Conservation (phyloP, 2,329 filamentous ascomycete genomes). For the Xylariaceae sp. region DNA sequence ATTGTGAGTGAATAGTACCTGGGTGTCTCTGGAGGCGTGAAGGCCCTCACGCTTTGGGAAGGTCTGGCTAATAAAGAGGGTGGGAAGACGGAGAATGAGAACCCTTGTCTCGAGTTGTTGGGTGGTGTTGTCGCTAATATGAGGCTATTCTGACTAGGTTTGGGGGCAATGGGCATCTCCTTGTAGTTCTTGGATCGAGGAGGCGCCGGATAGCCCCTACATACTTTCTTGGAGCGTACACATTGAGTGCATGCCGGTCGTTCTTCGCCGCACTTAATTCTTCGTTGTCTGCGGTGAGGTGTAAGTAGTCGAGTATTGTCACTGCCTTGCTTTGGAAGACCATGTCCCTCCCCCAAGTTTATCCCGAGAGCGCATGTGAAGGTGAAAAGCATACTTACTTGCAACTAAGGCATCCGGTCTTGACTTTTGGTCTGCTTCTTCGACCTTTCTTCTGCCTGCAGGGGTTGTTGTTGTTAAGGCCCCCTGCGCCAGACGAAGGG, state of each 20-base stretch:
- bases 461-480: slow-evolving; percentile 23
- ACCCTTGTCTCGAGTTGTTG: background rate
- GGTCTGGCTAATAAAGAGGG: background rate
- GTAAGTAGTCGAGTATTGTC: slow-evolving; percentile 4
- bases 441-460: slow-evolving; percentile 41
- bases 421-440: slow-evolving; percentile 57
- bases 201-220: slow-evolving; percentile 58
- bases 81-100: slow-evolving; percentile 11
- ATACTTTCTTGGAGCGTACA: slow-evolving; percentile 51
- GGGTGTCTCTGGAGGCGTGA: slow-evolving; percentile 36
- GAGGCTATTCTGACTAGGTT: slow-evolving; percentile 4
- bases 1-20: slow-evolving; percentile 29
- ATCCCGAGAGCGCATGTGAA: background rate
- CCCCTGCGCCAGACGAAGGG: slow-evolving; percentile 10
- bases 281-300: slow-evolving; percentile 42
- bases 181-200: slow-evolving; percentile 42
- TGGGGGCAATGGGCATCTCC: slow-evolving; percentile 36
- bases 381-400: slow-evolving; percentile 51
- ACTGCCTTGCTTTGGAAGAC: background rate
- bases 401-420: slow-evolving; percentile 63
- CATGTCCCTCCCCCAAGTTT: background rate
- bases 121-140: slow-evolving; percentile 4
- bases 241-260: slow-evolving; percentile 58
- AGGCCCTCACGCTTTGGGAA: slow-evolving; percentile 1
- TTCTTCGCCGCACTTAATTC: slow-evolving; percentile 62